Base-by-base conservation (phyloP, 164 flowering plant genomes). In the Stephania yunnanensis region DNA sequence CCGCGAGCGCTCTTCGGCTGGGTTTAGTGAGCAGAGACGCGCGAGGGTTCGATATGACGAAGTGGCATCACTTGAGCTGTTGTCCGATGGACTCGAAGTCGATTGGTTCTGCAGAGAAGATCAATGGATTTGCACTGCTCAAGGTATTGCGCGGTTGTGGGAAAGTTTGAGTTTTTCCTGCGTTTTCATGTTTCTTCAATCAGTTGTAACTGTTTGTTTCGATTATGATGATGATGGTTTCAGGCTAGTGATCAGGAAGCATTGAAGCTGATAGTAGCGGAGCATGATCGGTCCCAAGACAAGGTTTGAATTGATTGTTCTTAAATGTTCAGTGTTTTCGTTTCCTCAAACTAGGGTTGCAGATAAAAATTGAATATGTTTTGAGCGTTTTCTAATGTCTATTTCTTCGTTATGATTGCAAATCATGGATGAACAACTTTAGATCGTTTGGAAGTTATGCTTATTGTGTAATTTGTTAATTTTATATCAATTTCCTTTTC, bases 11-110 rank as follows among this genome's bases (percentile, higher is more conserved):
- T 6, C 73, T 90, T 82, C 85, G 96, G 83, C 61, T 94, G 75
- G 98, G 97, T 6, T 71, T 85, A 25, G 86, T 86, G 69, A 84
- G 72, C 75, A 84, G 81, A 76, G 91, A 85, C 71, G 31, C 86
- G 17, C 82, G 91, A 69, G 96, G 96, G 45, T 91, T 84, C 55
- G 95, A 90, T 61, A 73, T 73, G 78, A 87, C 92, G 64, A 91
- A 82, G 75, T 94, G 98, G 98, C 92, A 90, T 73, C 98, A 94
- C 77, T 71, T 90, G 68, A 74, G 82, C 10, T 92, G 97, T 82
- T 89, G 91, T 58, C 80, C 89, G 7, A 52, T 58, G 12, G 79
- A 72, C 63, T 82, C 90, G 10, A 77, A 78, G 45, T 48, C 83
- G 25, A 50, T 81, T 46, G 55, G 71, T 19, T 85, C 89, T 0